Evolutionary conservation across 2,329 filamentous ascomycete genomes (phyloP).

Genomic region (Colletotrichum cereale): DNA sequence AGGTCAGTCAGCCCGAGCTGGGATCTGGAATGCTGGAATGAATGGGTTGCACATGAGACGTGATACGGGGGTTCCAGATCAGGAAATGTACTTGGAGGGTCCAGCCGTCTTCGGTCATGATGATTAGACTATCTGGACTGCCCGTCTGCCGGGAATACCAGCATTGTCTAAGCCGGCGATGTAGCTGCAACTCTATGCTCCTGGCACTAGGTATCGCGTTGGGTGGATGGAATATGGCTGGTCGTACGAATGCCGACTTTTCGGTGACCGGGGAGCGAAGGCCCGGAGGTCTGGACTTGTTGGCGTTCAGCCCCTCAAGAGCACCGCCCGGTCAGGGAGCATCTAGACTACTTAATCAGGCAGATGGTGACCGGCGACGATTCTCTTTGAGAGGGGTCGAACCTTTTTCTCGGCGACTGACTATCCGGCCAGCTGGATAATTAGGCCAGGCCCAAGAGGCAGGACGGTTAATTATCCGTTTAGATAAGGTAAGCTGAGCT

Average conservation of each 20-base stretch:
- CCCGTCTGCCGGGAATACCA: not conserved
- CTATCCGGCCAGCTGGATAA: constrained; percentile 14
- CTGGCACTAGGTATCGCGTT: not conserved
- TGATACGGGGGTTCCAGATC: constrained; percentile 37
- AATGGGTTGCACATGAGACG: constrained; percentile 8
- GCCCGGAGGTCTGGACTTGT: constrained; percentile 21
- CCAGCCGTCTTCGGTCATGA: constrained; percentile 29
- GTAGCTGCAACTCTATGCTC: constrained; percentile 13
- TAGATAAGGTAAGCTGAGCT: not conserved
- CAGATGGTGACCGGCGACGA: constrained; percentile 10
- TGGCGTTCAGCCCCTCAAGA: not conserved
- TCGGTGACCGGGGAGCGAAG: constrained; percentile 7
- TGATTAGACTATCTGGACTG: not conserved
- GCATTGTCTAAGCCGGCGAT: not conserved
- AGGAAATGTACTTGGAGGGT: constrained; percentile 24
- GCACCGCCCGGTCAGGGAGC: constrained; percentile 5
- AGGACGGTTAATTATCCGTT: not conserved
- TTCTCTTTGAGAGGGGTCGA: constrained; percentile 6
- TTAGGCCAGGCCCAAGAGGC: not conserved
- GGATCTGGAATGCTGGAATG: not conserved
- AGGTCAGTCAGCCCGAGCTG: constrained; percentile 5
- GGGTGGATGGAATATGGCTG: not conserved
- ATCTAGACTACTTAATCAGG: not conserved
- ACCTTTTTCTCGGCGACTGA: constrained; percentile 1
- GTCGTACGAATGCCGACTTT: not conserved